Percentiles rank a stretch among this genome's conserved stretches.
Evolutionary conservation across 306 rosid species (phyloP).

Genomic region (Citrullus colocynthis): DNA sequence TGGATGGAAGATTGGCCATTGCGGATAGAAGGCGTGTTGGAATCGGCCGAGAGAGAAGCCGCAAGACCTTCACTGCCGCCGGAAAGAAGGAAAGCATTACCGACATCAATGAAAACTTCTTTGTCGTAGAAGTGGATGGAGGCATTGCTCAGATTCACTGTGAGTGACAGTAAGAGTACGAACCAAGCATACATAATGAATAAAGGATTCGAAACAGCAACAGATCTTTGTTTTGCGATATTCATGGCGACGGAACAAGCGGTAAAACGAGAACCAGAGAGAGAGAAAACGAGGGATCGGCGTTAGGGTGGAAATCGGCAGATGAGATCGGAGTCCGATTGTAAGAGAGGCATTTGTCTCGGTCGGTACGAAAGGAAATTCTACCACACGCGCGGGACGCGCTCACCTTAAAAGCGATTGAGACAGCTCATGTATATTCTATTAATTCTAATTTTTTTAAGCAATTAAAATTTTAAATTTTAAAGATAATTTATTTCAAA

Average conservation of each 20-base stretch:
- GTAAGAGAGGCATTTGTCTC: conserved; percentile 3
- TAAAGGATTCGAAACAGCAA: background rate
- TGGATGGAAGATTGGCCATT: conserved; percentile 50
- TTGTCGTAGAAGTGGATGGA: conserved; percentile 67
- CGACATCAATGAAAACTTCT: conserved; percentile 55
- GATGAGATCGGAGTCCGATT: conserved; percentile 1
- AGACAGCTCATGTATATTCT: background rate
- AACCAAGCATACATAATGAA: background rate
- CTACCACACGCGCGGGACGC: conserved; percentile 5
- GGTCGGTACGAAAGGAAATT: conserved; percentile 7
- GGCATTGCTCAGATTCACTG: conserved; percentile 28
- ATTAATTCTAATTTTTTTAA: background rate
- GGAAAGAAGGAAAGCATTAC: conserved; percentile 80
- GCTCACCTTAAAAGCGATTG: background rate
- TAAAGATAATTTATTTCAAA: too few species aligned
- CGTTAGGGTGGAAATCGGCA: background rate
- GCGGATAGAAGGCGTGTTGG: conserved; percentile 19
- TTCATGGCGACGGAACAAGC: conserved; percentile 8
- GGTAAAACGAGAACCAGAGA: background rate
- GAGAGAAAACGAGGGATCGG: background rate
- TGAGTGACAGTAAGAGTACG: conserved; percentile 12
- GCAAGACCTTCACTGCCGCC: conserved; percentile 91
- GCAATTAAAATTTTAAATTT: too few species aligned
- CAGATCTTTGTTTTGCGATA: background rate
- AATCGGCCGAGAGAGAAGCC: conserved; percentile 27